These are phyloP conservation scores for Coemansia sp. DNA, from an alignment of 192 early-diverging fungal genomes.

Conservation along the genomic window DNA sequence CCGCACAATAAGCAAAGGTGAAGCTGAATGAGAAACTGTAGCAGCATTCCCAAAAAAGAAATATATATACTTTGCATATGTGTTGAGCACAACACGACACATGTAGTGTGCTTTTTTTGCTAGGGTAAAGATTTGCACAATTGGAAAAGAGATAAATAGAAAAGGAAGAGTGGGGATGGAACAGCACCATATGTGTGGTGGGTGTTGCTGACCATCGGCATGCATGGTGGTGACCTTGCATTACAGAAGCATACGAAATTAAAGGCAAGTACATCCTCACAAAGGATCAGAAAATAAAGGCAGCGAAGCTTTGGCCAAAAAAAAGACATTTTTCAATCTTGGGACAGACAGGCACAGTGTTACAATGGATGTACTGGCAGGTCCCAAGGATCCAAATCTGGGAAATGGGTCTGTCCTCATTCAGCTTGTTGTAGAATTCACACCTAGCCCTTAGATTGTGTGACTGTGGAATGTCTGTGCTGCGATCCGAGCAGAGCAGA, in stretches of 20 bases:
- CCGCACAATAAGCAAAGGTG: background rate
- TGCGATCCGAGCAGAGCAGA: background rate
- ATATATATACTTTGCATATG: conserved; percentile 1
- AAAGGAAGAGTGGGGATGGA: background rate
- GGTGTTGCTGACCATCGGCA: conserved; percentile 1
- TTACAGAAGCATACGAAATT: conserved; percentile 1
- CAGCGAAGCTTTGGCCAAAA: background rate
- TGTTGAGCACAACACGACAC: background rate
- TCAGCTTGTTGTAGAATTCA: background rate
- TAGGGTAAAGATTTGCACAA: conserved; percentile 11
- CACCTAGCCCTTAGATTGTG: background rate
- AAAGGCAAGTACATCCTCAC: background rate
- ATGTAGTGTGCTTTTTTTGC: background rate
- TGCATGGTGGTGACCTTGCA: conserved; percentile 12
- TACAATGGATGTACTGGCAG: background rate
- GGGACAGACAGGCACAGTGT: background rate
- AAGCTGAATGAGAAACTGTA: background rate
- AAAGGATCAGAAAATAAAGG: background rate
- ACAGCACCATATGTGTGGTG: background rate
- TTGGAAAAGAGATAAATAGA: background rate
- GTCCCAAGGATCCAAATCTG: conserved; percentile 1
- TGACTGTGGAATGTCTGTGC: background rate
- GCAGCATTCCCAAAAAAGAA: background rate
- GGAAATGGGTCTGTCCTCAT: background rate
- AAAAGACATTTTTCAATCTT: background rate